These are phyloP conservation scores for Platanus orientalis DNA, from an alignment of 164 flowering plant genomes.

Conservation along the genomic window DNA sequence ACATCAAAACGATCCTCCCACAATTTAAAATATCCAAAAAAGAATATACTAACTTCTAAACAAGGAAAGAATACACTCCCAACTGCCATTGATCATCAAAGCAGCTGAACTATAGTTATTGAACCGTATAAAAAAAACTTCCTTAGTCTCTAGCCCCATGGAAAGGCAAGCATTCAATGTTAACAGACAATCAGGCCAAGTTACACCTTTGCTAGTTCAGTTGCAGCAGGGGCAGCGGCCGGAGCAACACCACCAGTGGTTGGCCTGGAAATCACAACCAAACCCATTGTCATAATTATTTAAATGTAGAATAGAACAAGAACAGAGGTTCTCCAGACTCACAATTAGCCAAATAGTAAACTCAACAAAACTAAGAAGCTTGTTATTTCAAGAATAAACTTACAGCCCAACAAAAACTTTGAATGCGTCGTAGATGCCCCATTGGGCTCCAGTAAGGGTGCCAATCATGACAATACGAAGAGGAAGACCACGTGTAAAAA, in stretches of 20 bases:
- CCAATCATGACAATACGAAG: constrained; percentile 94
- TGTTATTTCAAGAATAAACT: constrained; percentile 25
- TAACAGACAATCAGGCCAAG: not conserved
- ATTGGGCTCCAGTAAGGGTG: constrained; percentile 85
- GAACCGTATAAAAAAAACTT: no score
- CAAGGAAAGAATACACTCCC: not conserved
- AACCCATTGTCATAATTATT: not conserved
- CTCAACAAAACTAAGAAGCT: not conserved
- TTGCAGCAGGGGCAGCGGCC: constrained; percentile 27
- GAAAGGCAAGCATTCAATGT: not conserved
- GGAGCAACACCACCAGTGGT: constrained; percentile 79
- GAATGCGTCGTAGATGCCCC: constrained; percentile 86
- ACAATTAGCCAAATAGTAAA: no score
- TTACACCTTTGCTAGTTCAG: constrained; percentile 40
- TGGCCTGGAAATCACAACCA: constrained; percentile 39
- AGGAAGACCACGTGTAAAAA: constrained; percentile 82
- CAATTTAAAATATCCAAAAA: not conserved
- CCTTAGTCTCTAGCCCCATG: no score
- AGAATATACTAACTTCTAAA: not conserved
- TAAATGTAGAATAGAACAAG: not conserved
- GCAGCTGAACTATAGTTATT: no score
- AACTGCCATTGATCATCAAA: not conserved
- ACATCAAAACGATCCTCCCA: not conserved
- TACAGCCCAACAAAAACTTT: constrained; percentile 90
- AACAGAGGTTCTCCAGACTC: no score